A percentile compares a stretch with the other conserved stretches of the same genome.
Evolutionary conservation across 345 rosid species (phyloP).

Genomic region (Syzygium aqueum): DNA sequence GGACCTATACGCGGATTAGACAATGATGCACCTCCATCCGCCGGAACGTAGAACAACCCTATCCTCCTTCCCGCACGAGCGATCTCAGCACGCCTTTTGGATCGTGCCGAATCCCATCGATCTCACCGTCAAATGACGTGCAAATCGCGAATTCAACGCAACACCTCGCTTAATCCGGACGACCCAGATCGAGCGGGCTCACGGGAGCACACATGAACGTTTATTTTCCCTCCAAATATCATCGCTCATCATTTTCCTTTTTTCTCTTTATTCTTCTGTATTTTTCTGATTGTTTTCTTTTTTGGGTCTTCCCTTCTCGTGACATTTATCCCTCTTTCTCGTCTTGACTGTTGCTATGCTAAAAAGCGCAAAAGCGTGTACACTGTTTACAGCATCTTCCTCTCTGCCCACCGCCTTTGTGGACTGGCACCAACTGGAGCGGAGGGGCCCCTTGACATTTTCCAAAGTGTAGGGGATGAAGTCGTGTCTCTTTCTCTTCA

Average conservation of each 20-base stretch:
- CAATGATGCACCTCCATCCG: background rate
- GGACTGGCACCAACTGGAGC: background rate
- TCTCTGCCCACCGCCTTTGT: background rate
- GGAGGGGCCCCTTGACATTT: background rate
- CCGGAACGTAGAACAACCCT: background rate
- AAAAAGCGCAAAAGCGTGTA: background rate
- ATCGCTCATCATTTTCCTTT: background rate
- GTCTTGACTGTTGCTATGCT: rapidly evolving
- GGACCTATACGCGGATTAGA: background rate
- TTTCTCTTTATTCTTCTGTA: too few species aligned
- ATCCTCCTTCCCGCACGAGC: background rate
- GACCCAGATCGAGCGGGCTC: background rate
- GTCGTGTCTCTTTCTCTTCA: background rate
- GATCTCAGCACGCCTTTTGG: background rate
- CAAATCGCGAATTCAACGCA: background rate
- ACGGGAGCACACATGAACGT: background rate
- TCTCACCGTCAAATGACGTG: background rate
- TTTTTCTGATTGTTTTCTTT: background rate
- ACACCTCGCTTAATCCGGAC: background rate
- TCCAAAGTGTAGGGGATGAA: background rate
- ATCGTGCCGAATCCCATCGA: background rate
- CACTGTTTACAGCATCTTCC: background rate
- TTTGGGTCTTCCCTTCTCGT: background rate
- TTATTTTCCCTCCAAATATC: too few species aligned
- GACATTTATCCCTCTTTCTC: background rate